phyloP scores from a whole-genome alignment of 108 stramenopile genomes.

The Hondaea fermentalgiana region DNA sequence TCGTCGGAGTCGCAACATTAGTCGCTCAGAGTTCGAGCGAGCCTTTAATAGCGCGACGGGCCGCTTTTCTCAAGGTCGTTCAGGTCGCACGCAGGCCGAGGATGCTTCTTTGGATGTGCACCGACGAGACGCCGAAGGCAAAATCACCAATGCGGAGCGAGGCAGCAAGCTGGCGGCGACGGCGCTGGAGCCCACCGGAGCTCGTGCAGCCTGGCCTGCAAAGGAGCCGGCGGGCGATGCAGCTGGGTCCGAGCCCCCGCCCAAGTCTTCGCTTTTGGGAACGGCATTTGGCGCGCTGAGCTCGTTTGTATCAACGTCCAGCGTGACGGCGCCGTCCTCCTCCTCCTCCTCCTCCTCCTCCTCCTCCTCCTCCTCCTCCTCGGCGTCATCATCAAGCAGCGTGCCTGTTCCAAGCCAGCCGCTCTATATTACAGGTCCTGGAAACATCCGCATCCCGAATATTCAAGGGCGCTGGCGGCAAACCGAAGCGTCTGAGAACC shows the following conservation, averaged over 20 bases:
- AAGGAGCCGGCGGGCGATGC: no score
- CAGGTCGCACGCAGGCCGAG: neutral
- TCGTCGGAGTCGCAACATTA: neutral
- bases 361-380: no score
- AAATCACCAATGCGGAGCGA: no score
- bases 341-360: no score
- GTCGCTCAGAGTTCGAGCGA: neutral
- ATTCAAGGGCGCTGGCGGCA: conserved; percentile 1
- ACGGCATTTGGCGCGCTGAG: neutral
- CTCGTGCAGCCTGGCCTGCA: no score
- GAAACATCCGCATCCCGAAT: neutral
- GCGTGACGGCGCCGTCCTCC: neutral
- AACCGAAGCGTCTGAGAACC: neutral
- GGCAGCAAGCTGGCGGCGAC: no score
- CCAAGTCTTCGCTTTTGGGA: neutral
- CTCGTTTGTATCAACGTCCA: neutral
- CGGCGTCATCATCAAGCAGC: neutral
- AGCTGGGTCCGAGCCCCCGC: neutral
- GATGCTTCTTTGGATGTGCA: no score
- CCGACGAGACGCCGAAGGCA: no score
- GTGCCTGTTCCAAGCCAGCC: neutral
- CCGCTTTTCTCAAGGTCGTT: neutral
- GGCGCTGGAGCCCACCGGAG: no score
- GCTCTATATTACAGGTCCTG: neutral
- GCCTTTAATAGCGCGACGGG: neutral